Evolutionary conservation across 2,329 filamentous ascomycete species (phyloP), one percentile per base, ranked within the genome.

Genomic region (Talaromyces sp.): DNA sequence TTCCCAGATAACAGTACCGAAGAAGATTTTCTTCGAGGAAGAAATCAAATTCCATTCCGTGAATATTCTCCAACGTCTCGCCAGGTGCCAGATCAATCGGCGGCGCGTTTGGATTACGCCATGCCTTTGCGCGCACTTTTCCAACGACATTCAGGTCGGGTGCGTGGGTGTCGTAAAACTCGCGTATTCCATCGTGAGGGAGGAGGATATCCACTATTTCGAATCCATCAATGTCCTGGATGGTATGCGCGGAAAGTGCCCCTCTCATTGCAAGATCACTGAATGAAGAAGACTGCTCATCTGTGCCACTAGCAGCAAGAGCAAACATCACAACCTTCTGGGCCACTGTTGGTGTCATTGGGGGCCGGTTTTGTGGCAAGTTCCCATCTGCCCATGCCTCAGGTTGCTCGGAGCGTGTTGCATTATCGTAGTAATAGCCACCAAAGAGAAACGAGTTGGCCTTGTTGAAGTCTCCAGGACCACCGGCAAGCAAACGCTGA

Each of bases 391-490:
- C 59, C 80, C 80, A 82, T 3, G 69, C 60, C 33, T 10, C 13
- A 8, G 57, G 13, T 8, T 52, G 28, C 11, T 22, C 45, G 17
- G 17, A 28, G 21, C 35, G 43, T 75, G 67, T 19, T 73, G 76
- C 10, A 70, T 69, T 62, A 10, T 72, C 73, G 31, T 73, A 74
- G 53, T 78, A 78, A 33, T 74, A 71, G 2, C 84, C 85, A 1
- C 81, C 84, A 66, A 89, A 89, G 0, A 95, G 76, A 9, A 81
- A 82, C 1, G 85, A 85, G 51, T 87, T 87, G 0, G 89, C 87
- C n/a, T 80, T 77, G 70, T 95, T 95, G 79, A 96, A 97, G 10
- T 82, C 73, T 0, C 92, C 92, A 0, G 92, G 91, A 5, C 95
- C 77, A 2, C 72, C 70, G 1, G 68, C 60, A 1, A 77, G 74